These are phyloP conservation scores for Globomyces sp. DNA, from an alignment of 371 early-diverging fungal species.

Conservation along the genomic window DNA sequence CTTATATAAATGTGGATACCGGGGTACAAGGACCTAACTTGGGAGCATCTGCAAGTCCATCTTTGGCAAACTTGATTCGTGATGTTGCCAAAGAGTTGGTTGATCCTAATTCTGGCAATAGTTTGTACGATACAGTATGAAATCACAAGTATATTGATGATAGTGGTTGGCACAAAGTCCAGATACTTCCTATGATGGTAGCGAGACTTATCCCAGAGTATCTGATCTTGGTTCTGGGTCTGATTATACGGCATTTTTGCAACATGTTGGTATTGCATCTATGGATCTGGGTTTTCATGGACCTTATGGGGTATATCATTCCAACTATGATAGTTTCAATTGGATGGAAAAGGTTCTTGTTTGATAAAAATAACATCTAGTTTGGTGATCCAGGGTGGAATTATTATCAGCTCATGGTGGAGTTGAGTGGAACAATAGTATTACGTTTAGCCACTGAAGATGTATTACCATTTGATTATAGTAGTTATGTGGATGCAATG, in stretches of 20 bases:
- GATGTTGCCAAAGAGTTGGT: conserved; percentile 50
- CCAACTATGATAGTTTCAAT: conserved; percentile 56
- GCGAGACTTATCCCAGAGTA: conserved; percentile 23
- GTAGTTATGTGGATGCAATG: conserved; percentile 18
- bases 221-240: conserved; percentile 49
- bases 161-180: not conserved
- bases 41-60: conserved; percentile 52
- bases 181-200: not conserved
- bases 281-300: conserved; percentile 50
- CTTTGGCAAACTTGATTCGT: conserved; percentile 47
- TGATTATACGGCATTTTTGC: conserved; percentile 58
- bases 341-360: conserved; percentile 50
- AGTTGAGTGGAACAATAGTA: conserved; percentile 8
- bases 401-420: conserved; percentile 53
- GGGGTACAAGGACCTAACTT: conserved; percentile 49
- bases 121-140: conserved; percentile 46
- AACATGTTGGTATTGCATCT: conserved; percentile 60
- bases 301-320: conserved; percentile 56
- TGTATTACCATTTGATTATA: conserved; percentile 24
- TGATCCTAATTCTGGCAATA: conserved; percentile 48
- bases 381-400: conserved; percentile 62
- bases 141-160: conserved; percentile 20
- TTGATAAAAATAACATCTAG: conserved; percentile 7
- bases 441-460: conserved; percentile 5
- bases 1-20: conserved; percentile 61